Evolutionary conservation across 2,329 filamentous ascomycete genomes (phyloP).

Genomic region (Trichoderma oligosporum): DNA sequence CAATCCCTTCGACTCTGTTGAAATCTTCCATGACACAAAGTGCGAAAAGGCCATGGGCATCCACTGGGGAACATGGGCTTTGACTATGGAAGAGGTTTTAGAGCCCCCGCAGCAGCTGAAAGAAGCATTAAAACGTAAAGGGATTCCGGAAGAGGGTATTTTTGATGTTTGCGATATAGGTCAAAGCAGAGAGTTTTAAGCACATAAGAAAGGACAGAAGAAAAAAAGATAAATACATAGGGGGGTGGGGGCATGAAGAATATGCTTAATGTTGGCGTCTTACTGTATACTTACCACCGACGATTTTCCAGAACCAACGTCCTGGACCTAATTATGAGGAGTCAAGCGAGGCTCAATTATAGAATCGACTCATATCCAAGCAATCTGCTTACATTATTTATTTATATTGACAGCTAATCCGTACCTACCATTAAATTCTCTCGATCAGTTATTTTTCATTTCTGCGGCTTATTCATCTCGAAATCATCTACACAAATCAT

Average conservation of each 20-base stretch:
- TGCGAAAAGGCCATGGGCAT: slow-evolving; percentile 79
- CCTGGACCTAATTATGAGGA: background rate
- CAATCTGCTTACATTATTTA: background rate
- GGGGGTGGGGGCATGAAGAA: too few relatives aligned
- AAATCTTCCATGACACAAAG: slow-evolving; percentile 81
- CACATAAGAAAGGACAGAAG: too few relatives aligned
- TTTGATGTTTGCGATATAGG: slow-evolving; percentile 85
- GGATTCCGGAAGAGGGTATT: slow-evolving; percentile 64
- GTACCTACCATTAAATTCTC: background rate
- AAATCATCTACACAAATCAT: background rate
- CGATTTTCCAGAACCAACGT: too few relatives aligned
- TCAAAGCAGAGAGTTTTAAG: slow-evolving; percentile 71
- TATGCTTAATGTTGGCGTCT: too few relatives aligned
- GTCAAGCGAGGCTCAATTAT: background rate
- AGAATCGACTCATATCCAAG: background rate
- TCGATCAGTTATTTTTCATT: background rate
- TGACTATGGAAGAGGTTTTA: slow-evolving; percentile 79
- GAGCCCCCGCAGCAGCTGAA: slow-evolving; percentile 74
- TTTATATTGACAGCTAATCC: background rate
- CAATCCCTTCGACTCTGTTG: slow-evolving; percentile 80
- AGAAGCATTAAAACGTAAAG: slow-evolving; percentile 65
- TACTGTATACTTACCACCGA: too few relatives aligned
- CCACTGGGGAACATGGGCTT: slow-evolving; percentile 88
- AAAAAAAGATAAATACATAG: too few relatives aligned
- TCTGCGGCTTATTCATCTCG: background rate